Percentiles rank a stretch among this genome's conserved stretches.
These are phyloP conservation scores for Zasmidium angulare DNA, from an alignment of 2,329 filamentous ascomycete species.

Conservation along the genomic window DNA sequence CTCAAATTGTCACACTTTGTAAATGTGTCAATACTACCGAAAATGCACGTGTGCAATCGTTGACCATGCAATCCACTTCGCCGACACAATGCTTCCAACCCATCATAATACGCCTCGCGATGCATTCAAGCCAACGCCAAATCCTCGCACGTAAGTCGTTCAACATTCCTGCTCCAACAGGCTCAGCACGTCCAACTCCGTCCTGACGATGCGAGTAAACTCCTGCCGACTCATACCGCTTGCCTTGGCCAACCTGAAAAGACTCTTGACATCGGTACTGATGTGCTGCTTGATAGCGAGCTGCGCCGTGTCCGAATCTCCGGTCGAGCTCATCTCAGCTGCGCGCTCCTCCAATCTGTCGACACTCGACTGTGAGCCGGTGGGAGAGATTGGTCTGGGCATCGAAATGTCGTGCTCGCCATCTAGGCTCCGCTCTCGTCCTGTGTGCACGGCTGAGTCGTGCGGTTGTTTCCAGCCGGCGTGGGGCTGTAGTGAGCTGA, in stretches of 20 bases:
- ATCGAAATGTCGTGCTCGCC: constrained; percentile 24
- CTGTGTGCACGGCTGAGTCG: constrained; percentile 18
- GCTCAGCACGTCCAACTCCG: constrained; percentile 68
- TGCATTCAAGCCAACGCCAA: constrained; percentile 1
- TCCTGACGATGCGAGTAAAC: constrained; percentile 70
- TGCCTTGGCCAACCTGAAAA: constrained; percentile 68
- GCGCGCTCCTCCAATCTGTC: constrained; percentile 55
- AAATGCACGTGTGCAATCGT: too few relatives aligned
- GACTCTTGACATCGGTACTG: constrained; percentile 71
- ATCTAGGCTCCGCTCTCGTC: constrained; percentile 14
- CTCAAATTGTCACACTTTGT: too few relatives aligned
- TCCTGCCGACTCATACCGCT: constrained; percentile 73
- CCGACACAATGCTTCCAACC: too few relatives aligned
- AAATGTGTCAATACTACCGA: too few relatives aligned
- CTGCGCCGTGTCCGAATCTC: constrained; percentile 58
- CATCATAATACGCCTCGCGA: too few relatives aligned
- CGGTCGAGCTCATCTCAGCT: constrained; percentile 28
- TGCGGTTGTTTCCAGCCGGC: constrained; percentile 18
- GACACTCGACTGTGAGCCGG: constrained; percentile 46
- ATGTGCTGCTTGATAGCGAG: constrained; percentile 78
- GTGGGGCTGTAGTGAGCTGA: constrained; percentile 21
- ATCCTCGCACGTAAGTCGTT: not conserved
- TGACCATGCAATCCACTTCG: too few relatives aligned
- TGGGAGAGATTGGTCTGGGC: constrained; percentile 53
- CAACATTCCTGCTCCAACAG: constrained; percentile 63